phyloP scores from a whole-genome alignment of 1,139 yeast species.

The Geotrichum carabidarum region DNA sequence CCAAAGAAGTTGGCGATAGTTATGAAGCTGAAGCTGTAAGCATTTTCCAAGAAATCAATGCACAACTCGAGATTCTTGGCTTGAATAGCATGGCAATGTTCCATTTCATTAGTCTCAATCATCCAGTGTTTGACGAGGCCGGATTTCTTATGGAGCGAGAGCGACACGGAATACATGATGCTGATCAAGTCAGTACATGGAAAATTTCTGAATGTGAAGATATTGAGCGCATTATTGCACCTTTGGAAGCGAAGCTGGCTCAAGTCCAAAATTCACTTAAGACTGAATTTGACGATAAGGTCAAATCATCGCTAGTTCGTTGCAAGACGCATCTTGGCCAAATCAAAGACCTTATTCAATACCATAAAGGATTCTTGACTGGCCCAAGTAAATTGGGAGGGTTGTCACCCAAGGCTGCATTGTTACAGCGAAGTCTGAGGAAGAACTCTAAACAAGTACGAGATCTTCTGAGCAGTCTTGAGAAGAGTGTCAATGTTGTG shows the following conservation, averaged over 20 bases:
- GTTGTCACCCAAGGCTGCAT: conserved; percentile 29
- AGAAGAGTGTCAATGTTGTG: conserved; percentile 5
- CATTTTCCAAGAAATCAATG: conserved; percentile 22
- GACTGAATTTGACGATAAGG: conserved; percentile 12
- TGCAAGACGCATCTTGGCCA: conserved; percentile 23
- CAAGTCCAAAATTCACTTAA: conserved; percentile 11
- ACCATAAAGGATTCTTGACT: conserved; percentile 23
- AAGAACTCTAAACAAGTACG: conserved; percentile 20
- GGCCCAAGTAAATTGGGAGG: conserved; percentile 24
- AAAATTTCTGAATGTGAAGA: conserved; percentile 24
- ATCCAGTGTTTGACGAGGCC: conserved; percentile 8
- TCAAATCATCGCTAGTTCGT: conserved; percentile 22
- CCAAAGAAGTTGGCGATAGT: conserved; percentile 5
- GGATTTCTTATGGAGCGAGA: conserved; percentile 1
- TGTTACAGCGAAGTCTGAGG: conserved; percentile 27
- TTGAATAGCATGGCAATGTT: conserved; percentile 9
- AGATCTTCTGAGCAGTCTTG: conserved; percentile 20
- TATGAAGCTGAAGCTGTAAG: conserved; percentile 16
- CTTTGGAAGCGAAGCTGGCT: conserved; percentile 14
- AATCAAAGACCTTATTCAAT: conserved; percentile 25
- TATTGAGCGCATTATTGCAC: conserved; percentile 22
- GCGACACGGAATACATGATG: conserved; percentile 21
- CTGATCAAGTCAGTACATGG: conserved; percentile 24
- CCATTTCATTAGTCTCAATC: conserved; percentile 8
- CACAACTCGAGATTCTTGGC: conserved; percentile 22